Conservation (phyloP, 164 flowering plant genomes). For the Houttuynia cordata region DNA sequence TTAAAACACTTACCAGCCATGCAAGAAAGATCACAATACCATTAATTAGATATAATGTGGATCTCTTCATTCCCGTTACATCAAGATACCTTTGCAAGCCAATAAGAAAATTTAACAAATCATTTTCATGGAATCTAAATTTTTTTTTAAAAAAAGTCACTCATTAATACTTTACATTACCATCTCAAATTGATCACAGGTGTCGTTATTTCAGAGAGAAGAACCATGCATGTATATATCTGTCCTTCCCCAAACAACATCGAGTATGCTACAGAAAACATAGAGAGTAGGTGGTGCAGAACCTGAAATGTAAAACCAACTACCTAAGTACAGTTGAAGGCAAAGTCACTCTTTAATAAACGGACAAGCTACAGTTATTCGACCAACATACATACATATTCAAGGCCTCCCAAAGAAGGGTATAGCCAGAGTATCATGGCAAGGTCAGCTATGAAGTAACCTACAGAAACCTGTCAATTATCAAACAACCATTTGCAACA, state of each 20-base stretch:
- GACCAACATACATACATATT: constrained; percentile 66
- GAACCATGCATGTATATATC: constrained; percentile 83
- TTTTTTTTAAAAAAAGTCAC: too few species aligned
- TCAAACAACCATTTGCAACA: not conserved
- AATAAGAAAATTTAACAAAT: not conserved
- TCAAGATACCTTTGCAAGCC: constrained; percentile 70
- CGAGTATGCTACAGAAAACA: constrained; percentile 69
- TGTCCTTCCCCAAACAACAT: constrained; percentile 84
- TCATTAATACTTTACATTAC: constrained; percentile 23
- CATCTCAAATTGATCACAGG: constrained; percentile 93
- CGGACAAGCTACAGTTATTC: not conserved
- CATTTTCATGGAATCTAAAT: not conserved
- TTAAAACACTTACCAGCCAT: constrained; percentile 90
- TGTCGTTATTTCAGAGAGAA: constrained; percentile 89
- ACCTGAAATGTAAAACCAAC: constrained; percentile 37
- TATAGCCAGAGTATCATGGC: constrained; percentile 83
- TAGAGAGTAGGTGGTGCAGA: constrained; percentile 74
- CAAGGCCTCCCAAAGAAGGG: constrained; percentile 89
- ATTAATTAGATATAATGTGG: constrained; percentile 66
- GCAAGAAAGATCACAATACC: constrained; percentile 71
- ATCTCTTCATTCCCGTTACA: constrained; percentile 81
- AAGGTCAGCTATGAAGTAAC: constrained; percentile 84
- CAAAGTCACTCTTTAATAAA: not conserved
- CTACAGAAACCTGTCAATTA: constrained; percentile 71
- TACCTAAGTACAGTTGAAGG: not conserved